Evolutionary conservation across 2,329 filamentous ascomycete genomes (phyloP).

Genomic region (Phoma herbarum): DNA sequence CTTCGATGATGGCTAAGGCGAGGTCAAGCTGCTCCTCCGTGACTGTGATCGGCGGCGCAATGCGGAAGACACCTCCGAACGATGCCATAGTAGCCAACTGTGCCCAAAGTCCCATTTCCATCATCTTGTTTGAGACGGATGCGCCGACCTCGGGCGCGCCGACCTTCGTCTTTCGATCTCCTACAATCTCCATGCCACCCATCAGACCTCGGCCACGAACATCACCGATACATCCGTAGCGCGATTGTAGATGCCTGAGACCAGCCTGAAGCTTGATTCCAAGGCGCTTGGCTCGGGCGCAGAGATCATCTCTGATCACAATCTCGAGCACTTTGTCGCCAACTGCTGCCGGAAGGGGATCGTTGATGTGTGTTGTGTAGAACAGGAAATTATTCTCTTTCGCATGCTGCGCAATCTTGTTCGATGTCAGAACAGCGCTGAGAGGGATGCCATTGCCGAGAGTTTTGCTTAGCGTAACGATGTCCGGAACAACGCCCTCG

Average conservation of each 20-base stretch:
- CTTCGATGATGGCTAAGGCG: constrained; percentile 2
- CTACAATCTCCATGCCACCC: constrained; percentile 67
- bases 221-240: constrained; percentile 70
- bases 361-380: constrained; percentile 70
- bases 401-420: constrained; percentile 61
- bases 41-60: constrained; percentile 13
- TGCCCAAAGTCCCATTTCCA: constrained; percentile 65
- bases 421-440: constrained; percentile 65
- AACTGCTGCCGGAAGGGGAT: constrained; percentile 67
- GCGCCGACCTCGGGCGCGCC: constrained; percentile 60
- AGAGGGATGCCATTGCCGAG: constrained; percentile 69
- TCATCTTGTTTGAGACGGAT: constrained; percentile 58
- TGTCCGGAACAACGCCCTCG: constrained; percentile 56
- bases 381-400: constrained; percentile 63
- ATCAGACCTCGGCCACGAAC: constrained; percentile 67
- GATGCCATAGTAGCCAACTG: constrained; percentile 24
- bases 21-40: constrained; percentile 3
- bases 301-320: constrained; percentile 64
- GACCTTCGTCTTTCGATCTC: constrained; percentile 58
- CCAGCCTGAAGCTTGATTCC: constrained; percentile 60
- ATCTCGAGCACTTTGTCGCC: constrained; percentile 70
- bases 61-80: constrained; percentile 35
- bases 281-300: constrained; percentile 55
- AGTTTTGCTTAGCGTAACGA: constrained; percentile 69
- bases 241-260: constrained; percentile 56